Conservation (phyloP, 2,329 filamentous ascomycete species). For the Scedosporium apiospermum region DNA sequence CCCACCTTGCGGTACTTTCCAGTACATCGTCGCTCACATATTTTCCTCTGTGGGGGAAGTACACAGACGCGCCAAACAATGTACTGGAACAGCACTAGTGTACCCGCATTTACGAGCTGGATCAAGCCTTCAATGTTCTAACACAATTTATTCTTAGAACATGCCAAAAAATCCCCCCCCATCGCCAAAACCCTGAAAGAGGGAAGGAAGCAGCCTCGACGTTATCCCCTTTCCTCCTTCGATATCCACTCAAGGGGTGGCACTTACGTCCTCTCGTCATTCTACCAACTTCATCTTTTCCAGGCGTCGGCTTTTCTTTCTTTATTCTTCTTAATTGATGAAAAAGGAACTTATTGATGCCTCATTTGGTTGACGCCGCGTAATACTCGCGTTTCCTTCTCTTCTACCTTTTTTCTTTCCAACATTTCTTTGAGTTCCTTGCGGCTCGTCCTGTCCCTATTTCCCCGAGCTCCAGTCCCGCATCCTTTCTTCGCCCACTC, state of each 20-base stretch:
- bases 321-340: slow-evolving; percentile 1
- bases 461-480: background rate
- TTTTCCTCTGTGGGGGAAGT: background rate
- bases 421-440: slow-evolving; percentile 1
- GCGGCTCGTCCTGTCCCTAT: slow-evolving; percentile 7
- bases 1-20: background rate
- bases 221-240: background rate
- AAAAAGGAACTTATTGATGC: background rate
- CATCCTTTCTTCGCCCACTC: background rate
- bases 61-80: background rate
- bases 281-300: background rate
- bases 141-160: background rate
- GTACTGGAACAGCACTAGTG: background rate
- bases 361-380: background rate
- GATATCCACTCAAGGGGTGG: background rate
- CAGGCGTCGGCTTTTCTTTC: background rate
- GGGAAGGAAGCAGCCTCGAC: background rate
- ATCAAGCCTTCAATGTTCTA: background rate
- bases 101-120: background rate
- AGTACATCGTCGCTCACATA: background rate
- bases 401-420: background rate
- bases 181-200: slow-evolving; percentile 1
- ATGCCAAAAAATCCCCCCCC: background rate
- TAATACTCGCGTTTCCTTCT: background rate
- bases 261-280: background rate